These are phyloP conservation scores for Yueomyces sp. DNA, from an alignment of 805 yeast genomes.

Conservation along the genomic window DNA sequence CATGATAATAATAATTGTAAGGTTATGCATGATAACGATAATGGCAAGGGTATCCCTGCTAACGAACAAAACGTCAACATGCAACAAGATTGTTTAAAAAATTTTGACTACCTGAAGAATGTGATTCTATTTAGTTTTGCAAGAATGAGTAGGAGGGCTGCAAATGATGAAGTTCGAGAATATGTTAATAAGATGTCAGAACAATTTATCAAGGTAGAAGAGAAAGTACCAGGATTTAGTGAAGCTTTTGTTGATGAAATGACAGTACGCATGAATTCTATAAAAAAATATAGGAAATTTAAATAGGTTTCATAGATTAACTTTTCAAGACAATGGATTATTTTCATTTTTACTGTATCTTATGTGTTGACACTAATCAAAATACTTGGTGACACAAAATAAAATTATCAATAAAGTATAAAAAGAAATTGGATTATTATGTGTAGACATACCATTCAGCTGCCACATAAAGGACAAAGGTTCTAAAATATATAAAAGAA, in stretches of 20 bases:
- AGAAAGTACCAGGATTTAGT: constrained; percentile 45
- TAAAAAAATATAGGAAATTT: constrained; percentile 10
- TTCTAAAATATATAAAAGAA: too few species aligned
- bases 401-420: too few species aligned
- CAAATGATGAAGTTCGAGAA: constrained; percentile 31
- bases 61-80: not conserved
- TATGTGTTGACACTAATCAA: too few species aligned
- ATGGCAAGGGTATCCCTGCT: constrained; percentile 5
- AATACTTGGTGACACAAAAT: too few species aligned
- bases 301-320: not conserved
- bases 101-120: constrained; percentile 28
- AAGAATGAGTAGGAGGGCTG: constrained; percentile 39
- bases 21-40: constrained; percentile 10
- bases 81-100: constrained; percentile 7
- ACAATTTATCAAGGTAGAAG: constrained; percentile 33
- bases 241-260: constrained; percentile 59
- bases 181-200: constrained; percentile 32
- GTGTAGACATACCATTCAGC: too few species aligned
- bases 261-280: constrained; percentile 25
- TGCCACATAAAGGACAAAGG: too few species aligned
- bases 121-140: constrained; percentile 32
- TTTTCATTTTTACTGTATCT: too few species aligned
- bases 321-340: not conserved
- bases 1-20: not conserved
- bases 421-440: too few species aligned